Base-by-base conservation (phyloP, 768 basidiomycete genomes). In the Termitomyces sp. region DNA sequence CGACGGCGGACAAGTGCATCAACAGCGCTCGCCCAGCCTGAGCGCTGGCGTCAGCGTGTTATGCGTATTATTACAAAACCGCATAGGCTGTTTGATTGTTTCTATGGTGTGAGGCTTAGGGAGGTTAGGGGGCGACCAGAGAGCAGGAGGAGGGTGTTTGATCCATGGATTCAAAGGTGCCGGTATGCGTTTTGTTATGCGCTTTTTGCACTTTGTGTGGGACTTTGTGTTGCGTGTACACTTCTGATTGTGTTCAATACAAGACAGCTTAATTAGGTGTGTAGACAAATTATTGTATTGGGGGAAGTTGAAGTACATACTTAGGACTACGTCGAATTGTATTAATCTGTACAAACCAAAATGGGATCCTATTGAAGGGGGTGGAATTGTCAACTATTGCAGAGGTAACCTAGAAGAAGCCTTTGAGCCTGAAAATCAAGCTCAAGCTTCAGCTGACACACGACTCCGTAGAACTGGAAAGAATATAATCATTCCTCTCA, bases 111-210 rank as follows among this genome's bases (percentile, higher is more conserved):
- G 43, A 76, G 75, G 63, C 65, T 78, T 47, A 66, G 62, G 38
- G 75, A 79, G 53, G 77, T 81, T 8, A 69, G 77, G 7, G 79
- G 79, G 2, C 70, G 77, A 26, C 73, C 75, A 16, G 80, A 82
- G 61, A 74, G 73, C n/a, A 70, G 72, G 40, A 65, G 78, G 55
- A 70, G 78, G 60, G 77, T 82, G 81, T 72, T 80, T 74, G 72
- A 89, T 78, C 67, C 87, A 67, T 74, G 82, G 85, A 73, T 78
- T 69, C 74, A 87, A 78, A 68, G 87, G 73, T 72, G 75, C 74
- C 63, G 72, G 77, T 75, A 79, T 81, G 85, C 80, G 4, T 78
- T 86, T 62, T 77, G 88, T 44, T 82, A 77, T 63, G 71, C 79
- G 23, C 63, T 87, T 59, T 62, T 84, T 55, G 67, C 82, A 18